phyloP scores from a whole-genome alignment of 2,329 filamentous ascomycete species.

The Apiospora saccharicola region DNA sequence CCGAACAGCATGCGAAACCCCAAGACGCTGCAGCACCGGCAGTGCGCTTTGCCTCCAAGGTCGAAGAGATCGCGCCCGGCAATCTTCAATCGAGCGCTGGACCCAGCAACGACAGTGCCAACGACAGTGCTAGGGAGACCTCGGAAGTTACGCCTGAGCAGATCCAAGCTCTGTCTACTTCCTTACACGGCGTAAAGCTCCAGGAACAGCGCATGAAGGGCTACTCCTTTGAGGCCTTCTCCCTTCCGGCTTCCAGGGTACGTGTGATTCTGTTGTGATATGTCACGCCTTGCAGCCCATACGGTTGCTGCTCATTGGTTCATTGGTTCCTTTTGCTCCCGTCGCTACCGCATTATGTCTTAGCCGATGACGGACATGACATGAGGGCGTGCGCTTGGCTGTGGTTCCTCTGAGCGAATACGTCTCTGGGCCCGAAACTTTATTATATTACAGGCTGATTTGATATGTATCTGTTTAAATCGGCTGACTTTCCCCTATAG shows the following conservation, averaged over 20 bases:
- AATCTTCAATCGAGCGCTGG: slow-evolving; percentile 33
- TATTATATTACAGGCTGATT: slow-evolving; percentile 31
- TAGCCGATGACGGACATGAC: slow-evolving; percentile 23
- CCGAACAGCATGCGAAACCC: slow-evolving; percentile 24
- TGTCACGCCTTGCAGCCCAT: not conserved
- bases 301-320: not conserved
- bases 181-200: slow-evolving; percentile 75
- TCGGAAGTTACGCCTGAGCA: slow-evolving; percentile 64
- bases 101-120: slow-evolving; percentile 27
- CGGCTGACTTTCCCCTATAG: slow-evolving; percentile 44
- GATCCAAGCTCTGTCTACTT: slow-evolving; percentile 74
- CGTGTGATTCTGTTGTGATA: slow-evolving; percentile 45
- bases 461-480: slow-evolving; percentile 20
- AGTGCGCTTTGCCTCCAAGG: slow-evolving; percentile 30
- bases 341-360: not conserved
- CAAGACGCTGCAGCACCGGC: slow-evolving; percentile 25
- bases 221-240: slow-evolving; percentile 90
- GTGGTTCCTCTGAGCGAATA: not conserved
- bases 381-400: slow-evolving; percentile 5
- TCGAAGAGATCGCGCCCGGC: slow-evolving; percentile 27
- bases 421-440: slow-evolving; percentile 5
- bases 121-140: slow-evolving; percentile 38
- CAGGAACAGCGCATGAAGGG: slow-evolving; percentile 86
- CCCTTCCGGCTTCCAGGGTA: slow-evolving; percentile 84
- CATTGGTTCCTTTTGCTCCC: slow-evolving; percentile 12